phyloP scores from a whole-genome alignment of 2,329 filamentous ascomycete species.

The Cladosporium cucumerinum region DNA sequence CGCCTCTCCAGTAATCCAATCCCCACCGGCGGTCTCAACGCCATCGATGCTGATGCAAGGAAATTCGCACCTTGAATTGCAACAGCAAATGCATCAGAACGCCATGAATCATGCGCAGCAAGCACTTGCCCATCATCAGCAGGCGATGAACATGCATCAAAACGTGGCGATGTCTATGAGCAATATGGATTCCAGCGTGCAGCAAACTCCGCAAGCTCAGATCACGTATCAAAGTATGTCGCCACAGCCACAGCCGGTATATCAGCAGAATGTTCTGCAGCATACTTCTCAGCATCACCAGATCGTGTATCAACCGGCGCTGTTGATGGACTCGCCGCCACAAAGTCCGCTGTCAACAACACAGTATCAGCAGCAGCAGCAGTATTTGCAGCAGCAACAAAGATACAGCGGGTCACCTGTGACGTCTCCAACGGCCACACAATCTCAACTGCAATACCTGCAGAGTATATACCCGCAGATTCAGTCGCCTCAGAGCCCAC shows the following conservation, averaged over 20 bases:
- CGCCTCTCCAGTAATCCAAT: not conserved
- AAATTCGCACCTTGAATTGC: not conserved
- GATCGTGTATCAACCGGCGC: not conserved
- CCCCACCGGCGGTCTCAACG: not conserved
- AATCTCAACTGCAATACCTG: not conserved
- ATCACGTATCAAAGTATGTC: not conserved
- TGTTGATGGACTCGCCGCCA: not conserved
- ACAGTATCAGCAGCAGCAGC: not conserved
- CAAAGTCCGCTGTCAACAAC: not conserved
- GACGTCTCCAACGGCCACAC: not conserved
- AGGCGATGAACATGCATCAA: constrained; percentile 4
- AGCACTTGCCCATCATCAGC: constrained; percentile 3
- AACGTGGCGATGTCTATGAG: not conserved
- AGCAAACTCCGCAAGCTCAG: constrained; percentile 1
- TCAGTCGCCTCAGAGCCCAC: not conserved
- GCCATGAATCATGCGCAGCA: not conserved
- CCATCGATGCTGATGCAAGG: not conserved
- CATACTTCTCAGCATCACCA: not conserved
- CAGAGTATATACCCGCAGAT: constrained; percentile 4
- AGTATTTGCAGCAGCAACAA: not conserved
- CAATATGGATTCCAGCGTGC: not conserved
- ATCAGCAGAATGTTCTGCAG: not conserved
- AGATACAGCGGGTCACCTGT: not conserved
- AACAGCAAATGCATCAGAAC: constrained; percentile 10
- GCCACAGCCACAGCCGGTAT: not conserved